Percentiles rank a stretch among this genome's conserved stretches.
These are phyloP conservation scores for Drechslerella coelobrocha DNA, from an alignment of 2,329 filamentous ascomycete species.

Conservation along the genomic window DNA sequence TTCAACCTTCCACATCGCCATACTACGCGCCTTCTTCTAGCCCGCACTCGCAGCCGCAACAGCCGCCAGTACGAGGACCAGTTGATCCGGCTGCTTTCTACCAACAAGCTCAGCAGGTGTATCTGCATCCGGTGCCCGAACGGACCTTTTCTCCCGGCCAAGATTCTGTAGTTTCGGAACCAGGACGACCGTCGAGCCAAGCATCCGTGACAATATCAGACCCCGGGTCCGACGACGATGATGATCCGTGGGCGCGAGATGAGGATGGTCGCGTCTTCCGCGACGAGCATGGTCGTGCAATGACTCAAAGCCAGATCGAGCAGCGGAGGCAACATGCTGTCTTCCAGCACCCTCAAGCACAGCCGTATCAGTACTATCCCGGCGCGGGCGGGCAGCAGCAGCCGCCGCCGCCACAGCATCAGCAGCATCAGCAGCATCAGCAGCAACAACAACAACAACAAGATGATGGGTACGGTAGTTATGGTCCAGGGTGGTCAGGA, in stretches of 20 bases:
- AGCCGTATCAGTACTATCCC: conserved; percentile 52
- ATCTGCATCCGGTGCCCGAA: conserved; percentile 58
- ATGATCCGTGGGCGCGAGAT: conserved; percentile 56
- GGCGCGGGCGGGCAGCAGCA: conserved; percentile 58
- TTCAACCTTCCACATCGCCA: conserved; percentile 24
- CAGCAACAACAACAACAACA: conserved; percentile 57
- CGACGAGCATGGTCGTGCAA: conserved; percentile 54
- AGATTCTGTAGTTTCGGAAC: conserved; percentile 56
- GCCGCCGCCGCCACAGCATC: conserved; percentile 61
- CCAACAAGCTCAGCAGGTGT: conserved; percentile 55
- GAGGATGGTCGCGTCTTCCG: conserved; percentile 58
- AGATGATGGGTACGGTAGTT: conserved; percentile 72
- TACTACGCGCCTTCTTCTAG: conserved; percentile 26
- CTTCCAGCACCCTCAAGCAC: conserved; percentile 55
- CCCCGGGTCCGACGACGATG: conserved; percentile 50
- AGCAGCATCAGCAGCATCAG: conserved; percentile 62
- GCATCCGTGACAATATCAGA: conserved; percentile 52
- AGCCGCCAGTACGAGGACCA: conserved; percentile 54
- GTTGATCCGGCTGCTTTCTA: conserved; percentile 54
- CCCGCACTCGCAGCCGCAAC: conserved; percentile 11
- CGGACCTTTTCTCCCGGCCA: conserved; percentile 56
- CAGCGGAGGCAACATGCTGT: conserved; percentile 58
- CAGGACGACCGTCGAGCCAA: conserved; percentile 51
- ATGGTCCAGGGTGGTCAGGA: conserved; percentile 74
- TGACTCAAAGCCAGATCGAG: conserved; percentile 50